Evolutionary conservation across 306 rosid genomes (phyloP), one percentile per base, ranked within the genome.

Genomic region (Erythrophleum fordii): DNA sequence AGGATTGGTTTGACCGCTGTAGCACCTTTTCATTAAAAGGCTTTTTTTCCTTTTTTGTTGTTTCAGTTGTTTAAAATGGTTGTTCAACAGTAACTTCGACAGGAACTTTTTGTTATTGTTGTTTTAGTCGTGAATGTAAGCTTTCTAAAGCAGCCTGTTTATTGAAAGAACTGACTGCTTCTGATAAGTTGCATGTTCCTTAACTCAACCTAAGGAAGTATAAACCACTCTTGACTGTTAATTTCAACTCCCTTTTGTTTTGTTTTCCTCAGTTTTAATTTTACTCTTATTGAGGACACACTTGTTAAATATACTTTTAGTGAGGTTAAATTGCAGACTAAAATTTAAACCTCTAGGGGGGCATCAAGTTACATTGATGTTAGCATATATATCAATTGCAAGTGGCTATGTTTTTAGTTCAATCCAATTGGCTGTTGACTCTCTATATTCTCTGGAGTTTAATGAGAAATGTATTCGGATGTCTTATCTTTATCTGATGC

Each of bases 311-410:
- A 17, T 58, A 56, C 11, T 56, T 14, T 16, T 72, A 70, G 52
- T 34, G 20, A 3, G 48, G 48, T 10, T 16, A 34, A 44, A 22
- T 46, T 72, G 60, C 44, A 71, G 39, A 14, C 56, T 72, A 46
- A 73, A 80, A 61, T 49, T 28, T 80, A 23, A 58, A 64, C 39
- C 58, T 39, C 8, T 37, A n/a, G n/a, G 62, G 83, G 59, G 72
- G 46, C 41, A 62, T 49, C 13, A 29, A 12, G 83, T 2, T 68
- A 44, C 18, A 25, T 67, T 44, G 29, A 35, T 39, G 8, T 46
- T 17, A 64, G 51, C 8, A 37, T 37, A 37, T 39, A 35, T 37
- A 42, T 70, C 46, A 73, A 12, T 69, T 37, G 8, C 31, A 26
- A 70, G 31, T 51, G 53, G 34, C 31, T 3, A 53, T 55, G 64